A percentile compares a stretch with the other conserved stretches of the same genome.
These are phyloP conservation scores for Halenospora varia DNA, from an alignment of 495 filamentous ascomycete species.

Conservation along the genomic window DNA sequence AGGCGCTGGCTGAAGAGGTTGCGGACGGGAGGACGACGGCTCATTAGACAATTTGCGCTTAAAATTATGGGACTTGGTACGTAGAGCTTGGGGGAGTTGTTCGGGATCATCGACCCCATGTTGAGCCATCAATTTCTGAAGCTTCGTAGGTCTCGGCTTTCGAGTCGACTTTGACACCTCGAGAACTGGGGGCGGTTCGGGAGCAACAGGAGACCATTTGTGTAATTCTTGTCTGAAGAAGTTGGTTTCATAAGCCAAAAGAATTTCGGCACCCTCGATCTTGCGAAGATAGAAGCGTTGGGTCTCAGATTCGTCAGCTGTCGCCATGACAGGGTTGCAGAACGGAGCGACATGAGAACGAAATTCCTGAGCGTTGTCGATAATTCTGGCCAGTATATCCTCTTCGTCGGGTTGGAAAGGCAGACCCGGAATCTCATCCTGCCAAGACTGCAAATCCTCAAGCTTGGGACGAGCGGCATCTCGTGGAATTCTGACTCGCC, in stretches of 20 bases:
- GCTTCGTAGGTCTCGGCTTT: constrained; percentile 94
- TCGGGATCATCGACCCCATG: constrained; percentile 84
- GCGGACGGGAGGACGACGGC: constrained; percentile 24
- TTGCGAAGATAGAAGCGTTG: constrained; percentile 98
- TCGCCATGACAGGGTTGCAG: constrained; percentile 76
- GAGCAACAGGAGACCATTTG: constrained; percentile 91
- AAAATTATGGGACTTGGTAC: constrained; percentile 66
- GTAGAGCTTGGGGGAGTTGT: constrained; percentile 75
- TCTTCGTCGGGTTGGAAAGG: constrained; percentile 98
- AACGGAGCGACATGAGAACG: constrained; percentile 74
- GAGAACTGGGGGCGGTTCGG: constrained; percentile 75
- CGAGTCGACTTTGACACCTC: constrained; percentile 88
- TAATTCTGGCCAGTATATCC: constrained; percentile 74
- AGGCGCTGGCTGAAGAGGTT: constrained; percentile 25
- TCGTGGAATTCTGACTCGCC: constrained; percentile 95
- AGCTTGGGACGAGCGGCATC: constrained; percentile 95
- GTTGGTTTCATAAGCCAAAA: constrained; percentile 90
- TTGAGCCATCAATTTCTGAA: constrained; percentile 90
- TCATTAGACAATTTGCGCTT: constrained; percentile 49
- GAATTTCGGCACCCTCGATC: constrained; percentile 95
- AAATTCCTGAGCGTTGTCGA: constrained; percentile 79
- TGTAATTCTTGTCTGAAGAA: constrained; percentile 96
- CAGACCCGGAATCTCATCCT: constrained; percentile 72
- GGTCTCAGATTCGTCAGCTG: constrained; percentile 77
- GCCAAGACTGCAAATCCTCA: constrained; percentile 86